Evolutionary conservation across 306 rosid genomes (phyloP).

Genomic region (Hippophae tibetana): DNA sequence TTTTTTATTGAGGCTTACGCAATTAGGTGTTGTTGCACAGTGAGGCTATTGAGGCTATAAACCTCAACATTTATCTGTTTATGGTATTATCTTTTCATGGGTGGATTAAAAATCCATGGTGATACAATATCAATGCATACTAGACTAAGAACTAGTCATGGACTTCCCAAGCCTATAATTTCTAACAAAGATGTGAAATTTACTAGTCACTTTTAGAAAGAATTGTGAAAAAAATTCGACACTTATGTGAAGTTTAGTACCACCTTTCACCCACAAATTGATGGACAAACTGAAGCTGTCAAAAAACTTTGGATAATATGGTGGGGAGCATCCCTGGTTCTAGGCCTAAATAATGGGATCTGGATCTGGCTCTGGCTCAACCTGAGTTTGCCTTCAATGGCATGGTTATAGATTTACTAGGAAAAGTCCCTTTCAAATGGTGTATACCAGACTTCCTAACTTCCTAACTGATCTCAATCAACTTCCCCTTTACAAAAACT

Average conservation of each 20-base stretch:
- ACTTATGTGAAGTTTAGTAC: not conserved
- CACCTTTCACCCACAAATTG: not conserved
- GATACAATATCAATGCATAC: too few relatives aligned
- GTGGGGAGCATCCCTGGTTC: not conserved
- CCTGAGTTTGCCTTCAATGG: not conserved
- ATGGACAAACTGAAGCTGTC: not conserved
- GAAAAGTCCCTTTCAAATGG: not conserved
- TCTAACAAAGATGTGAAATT: not conserved
- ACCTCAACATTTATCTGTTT: too few relatives aligned
- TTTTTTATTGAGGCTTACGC: too few relatives aligned
- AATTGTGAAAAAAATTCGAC: too few relatives aligned
- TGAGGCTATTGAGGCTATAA: too few relatives aligned
- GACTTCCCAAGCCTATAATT: not conserved
- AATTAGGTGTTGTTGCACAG: too few relatives aligned
- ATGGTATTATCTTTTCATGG: too few relatives aligned
- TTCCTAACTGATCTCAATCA: not conserved
- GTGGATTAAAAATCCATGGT: too few relatives aligned
- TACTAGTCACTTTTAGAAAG: too few relatives aligned
- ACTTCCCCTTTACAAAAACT: not conserved
- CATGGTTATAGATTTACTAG: not conserved
- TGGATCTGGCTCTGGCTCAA: not conserved
- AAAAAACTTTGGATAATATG: not conserved
- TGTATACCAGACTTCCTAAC: not conserved
- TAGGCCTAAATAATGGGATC: not conserved
- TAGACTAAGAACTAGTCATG: not conserved